Percentiles rank a stretch among this genome's conserved stretches.
Evolutionary conservation across 805 yeast species (phyloP).

Genomic region (Candida loeiensis): DNA sequence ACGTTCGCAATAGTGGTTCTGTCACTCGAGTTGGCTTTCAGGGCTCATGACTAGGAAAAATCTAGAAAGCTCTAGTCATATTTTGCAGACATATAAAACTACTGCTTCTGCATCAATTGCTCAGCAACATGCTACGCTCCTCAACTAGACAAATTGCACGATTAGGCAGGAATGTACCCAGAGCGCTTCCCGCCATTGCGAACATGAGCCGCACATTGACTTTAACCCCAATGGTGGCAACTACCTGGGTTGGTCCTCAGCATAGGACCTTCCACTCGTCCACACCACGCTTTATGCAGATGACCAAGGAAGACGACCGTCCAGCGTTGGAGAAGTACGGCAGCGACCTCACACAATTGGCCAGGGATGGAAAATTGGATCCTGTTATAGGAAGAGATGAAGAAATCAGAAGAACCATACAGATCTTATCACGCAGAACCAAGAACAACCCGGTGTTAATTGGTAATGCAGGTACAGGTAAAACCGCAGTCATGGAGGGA

Average conservation of each 20-base stretch:
- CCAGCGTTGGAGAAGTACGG: slow-evolving; percentile 86
- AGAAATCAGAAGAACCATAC: slow-evolving; percentile 89
- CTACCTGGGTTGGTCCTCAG: not conserved
- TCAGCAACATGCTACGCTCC: slow-evolving; percentile 1
- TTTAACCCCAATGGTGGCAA: not conserved
- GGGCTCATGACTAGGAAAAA: too few species aligned
- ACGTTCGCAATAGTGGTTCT: too few species aligned
- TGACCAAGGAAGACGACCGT: slow-evolving; percentile 46
- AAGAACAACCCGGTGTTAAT: slow-evolving; percentile 94
- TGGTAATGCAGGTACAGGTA: slow-evolving; percentile 98
- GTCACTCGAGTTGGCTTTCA: too few species aligned
- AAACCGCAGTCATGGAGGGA: slow-evolving; percentile 95
- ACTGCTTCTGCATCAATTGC: not conserved
- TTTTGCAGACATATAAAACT: not conserved
- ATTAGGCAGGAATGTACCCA: not conserved
- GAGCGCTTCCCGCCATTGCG: not conserved
- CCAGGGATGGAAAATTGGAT: slow-evolving; percentile 85
- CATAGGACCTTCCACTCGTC: slow-evolving; percentile 21
- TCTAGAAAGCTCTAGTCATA: too few species aligned
- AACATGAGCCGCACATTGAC: not conserved
- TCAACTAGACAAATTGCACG: not conserved
- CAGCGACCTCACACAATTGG: slow-evolving; percentile 79
- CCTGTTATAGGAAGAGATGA: slow-evolving; percentile 98
- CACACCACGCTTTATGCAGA: slow-evolving; percentile 26
- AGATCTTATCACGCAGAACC: slow-evolving; percentile 85